A percentile compares a stretch with the other conserved stretches of the same genome.
phyloP scores from a whole-genome alignment of 768 basidiomycete genomes.

The Rhizopogon vinicolor region DNA sequence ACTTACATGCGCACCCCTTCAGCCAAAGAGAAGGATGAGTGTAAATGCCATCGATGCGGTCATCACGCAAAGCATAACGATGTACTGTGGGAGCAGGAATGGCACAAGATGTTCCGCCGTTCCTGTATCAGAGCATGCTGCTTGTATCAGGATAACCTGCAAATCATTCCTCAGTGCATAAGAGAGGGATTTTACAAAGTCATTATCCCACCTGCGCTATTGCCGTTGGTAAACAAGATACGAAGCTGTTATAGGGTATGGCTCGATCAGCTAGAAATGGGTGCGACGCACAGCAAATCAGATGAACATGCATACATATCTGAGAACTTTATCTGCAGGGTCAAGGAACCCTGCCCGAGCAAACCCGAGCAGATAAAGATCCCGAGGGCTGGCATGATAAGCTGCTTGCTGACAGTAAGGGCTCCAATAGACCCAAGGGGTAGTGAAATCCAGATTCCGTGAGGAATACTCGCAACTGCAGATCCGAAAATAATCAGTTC shows the following conservation, averaged over 20 bases:
- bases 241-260: constrained; percentile 35
- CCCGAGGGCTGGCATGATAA: constrained; percentile 57
- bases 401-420: constrained; percentile 50
- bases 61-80: neutral
- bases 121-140: constrained; percentile 13
- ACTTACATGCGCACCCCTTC: too few species aligned
- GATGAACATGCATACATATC: constrained; percentile 65
- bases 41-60: neutral
- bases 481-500: constrained; percentile 61
- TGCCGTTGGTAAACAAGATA: constrained; percentile 58
- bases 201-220: constrained; percentile 43
- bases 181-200: neutral
- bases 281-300: neutral
- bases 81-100: neutral
- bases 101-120: constrained; percentile 34
- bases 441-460: constrained; percentile 37
- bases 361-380: constrained; percentile 34
- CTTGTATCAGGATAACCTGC: constrained; percentile 42
- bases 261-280: neutral
- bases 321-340: constrained; percentile 50
- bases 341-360: constrained; percentile 42
- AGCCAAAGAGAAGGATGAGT: neutral
- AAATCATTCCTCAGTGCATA: neutral
- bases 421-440: constrained; percentile 49
- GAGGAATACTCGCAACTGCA: constrained; percentile 56